Evolutionary conservation across 345 rosid genomes (phyloP), one percentile per base, ranked within the genome.

Genomic region (Acer yangbiense): DNA sequence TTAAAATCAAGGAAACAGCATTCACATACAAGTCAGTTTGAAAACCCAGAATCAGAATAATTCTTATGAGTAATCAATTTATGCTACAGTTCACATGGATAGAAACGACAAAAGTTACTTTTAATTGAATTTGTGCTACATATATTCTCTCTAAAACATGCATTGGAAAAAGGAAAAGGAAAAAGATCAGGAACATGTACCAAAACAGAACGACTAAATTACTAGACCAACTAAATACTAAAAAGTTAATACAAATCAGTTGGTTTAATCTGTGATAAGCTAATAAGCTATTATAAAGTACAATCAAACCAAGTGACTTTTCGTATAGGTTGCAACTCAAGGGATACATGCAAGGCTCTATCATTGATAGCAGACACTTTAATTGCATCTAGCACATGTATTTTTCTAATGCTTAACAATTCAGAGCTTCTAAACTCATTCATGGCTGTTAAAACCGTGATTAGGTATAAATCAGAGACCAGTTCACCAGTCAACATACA

Each of bases 1-100:
- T 92, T 62, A 52, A 85, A 75, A 52, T 18, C 18, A 82, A 54
- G 69, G 55, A 76, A 74, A 8, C 13, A 80, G 12, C 48, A 9
- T n/a, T 39, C 11, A 32, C 39, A 29, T 11, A 65, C 61, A 79
- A 74, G 67, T 71, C 69, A 82, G 77, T 29, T 65, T 17, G 61
- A 44, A 77, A 75, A 18, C 10, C 72, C 71, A 41, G 64, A 80
- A 69, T 20, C 44, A 66, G 18, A 65, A 65, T 16, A n/a, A 52
- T 54, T 52, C 64, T 27, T 52, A 66, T 13, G 60, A 0, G 4
- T 46, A n/a, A 27, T 65, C 71, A 75, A 32, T 44, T 75, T 35
- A 66, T n/a, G 64, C 39, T 48, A 11, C 43, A 74, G 32, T 21
- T 18, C 60, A 16, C 17, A 60, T 35, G 39, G 6, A 2, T 16